Percentiles rank a stretch among this genome's conserved stretches.
Conservation (phyloP, 768 basidiomycete species). For the Tylopilus sp. region DNA sequence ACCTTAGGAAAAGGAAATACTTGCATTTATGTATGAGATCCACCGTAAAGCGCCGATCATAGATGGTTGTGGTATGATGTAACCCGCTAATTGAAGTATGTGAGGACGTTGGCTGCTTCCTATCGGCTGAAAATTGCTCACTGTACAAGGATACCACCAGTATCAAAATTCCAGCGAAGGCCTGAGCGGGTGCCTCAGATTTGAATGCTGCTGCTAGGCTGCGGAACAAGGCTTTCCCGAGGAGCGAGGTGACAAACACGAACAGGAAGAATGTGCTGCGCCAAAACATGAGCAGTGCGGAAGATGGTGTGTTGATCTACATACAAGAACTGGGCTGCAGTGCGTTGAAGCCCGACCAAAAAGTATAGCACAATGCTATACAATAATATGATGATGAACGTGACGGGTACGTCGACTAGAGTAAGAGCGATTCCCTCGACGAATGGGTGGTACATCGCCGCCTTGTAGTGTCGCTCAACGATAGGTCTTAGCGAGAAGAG, state of each 20-base stretch:
- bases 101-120: not conserved
- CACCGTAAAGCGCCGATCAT: conserved; percentile 71
- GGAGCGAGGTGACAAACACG: conserved; percentile 51
- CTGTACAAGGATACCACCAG: conserved; percentile 53
- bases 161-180: conserved; percentile 50
- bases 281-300: not conserved
- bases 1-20: conserved; percentile 33
- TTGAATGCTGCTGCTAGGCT: conserved; percentile 58
- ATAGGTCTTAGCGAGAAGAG: conserved; percentile 46
- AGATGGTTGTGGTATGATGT: conserved; percentile 53
- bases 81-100: conserved; percentile 36
- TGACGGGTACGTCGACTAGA: conserved; percentile 45
- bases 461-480: conserved; percentile 39
- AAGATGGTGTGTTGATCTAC: conserved; percentile 25
- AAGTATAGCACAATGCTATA: conserved; percentile 54
- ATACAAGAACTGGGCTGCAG: conserved; percentile 64
- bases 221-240: conserved; percentile 79
- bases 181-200: conserved; percentile 58
- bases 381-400: conserved; percentile 33
- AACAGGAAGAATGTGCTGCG: conserved; percentile 57
- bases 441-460: conserved; percentile 52
- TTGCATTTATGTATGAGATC: conserved; percentile 62
- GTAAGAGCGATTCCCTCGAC: conserved; percentile 45
- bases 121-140: not conserved
- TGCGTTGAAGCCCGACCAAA: conserved; percentile 52